These are phyloP conservation scores for Acmispon strigosus DNA, from an alignment of 306 rosid genomes.

Conservation along the genomic window DNA sequence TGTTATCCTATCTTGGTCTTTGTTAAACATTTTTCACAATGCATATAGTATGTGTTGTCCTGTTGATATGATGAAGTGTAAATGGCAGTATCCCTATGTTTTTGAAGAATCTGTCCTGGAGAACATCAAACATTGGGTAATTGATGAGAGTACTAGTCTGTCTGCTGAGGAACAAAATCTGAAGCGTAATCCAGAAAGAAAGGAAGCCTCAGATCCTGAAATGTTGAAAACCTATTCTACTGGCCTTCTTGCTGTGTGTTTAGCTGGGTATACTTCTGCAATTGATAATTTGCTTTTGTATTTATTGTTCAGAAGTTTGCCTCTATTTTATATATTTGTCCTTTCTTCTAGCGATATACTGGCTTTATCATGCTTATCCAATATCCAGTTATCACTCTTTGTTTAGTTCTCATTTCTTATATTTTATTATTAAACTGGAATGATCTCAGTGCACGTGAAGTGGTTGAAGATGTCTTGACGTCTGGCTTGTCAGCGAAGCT, in stretches of 20 bases:
- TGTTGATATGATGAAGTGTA: constrained; percentile 19
- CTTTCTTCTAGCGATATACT: not conserved
- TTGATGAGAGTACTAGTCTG: constrained; percentile 46
- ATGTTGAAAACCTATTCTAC: constrained; percentile 85
- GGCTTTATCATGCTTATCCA: not conserved
- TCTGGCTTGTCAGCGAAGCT: constrained; percentile 86
- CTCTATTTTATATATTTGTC: not conserved
- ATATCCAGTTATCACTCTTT: not conserved
- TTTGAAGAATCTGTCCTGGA: constrained; percentile 72
- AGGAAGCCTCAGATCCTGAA: constrained; percentile 66
- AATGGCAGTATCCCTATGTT: constrained; percentile 73
- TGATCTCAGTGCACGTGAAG: constrained; percentile 47
- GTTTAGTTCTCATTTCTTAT: constrained; percentile 2
- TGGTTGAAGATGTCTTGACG: constrained; percentile 84
- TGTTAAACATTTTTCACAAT: not conserved
- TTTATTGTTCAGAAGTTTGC: not conserved
- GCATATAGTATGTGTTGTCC: not conserved
- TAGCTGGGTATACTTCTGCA: constrained; percentile 52
- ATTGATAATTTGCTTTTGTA: not conserved
- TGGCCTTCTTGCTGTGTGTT: constrained; percentile 76
- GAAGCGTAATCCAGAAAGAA: constrained; percentile 43
- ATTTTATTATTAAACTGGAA: not conserved
- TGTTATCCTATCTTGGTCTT: not conserved
- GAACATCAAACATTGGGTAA: constrained; percentile 66
- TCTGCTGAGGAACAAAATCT: constrained; percentile 47